Evolutionary conservation across 1,139 yeast species (phyloP), one percentile per base, ranked within the genome.

Genomic region (Yamadazyma sp.): DNA sequence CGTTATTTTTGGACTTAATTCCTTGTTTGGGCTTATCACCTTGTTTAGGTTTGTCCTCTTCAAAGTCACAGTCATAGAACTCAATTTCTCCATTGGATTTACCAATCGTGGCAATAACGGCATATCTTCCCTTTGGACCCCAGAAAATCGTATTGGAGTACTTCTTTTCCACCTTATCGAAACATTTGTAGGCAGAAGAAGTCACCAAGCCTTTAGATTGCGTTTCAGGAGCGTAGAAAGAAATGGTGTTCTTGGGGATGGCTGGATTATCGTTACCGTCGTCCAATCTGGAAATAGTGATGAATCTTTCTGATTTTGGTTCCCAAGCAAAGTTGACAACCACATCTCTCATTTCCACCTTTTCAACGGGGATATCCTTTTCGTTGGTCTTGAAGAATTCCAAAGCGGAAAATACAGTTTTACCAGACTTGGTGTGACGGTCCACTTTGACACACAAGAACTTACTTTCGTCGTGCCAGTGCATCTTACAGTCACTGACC

Each of bases 251-350:
- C 59, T 78, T 79, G 45, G 90, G 81, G 51, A 82, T 73, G 29
- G 92, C 78, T 37, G 85, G 80, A 56, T 85, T 84, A 54, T 74
- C 73, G 46, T 72, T 71, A 45, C 81, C 80, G 50, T 70, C 76
- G 47, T 77, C 82, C 47, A 80, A 76, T 50, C 80, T 70, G 24
- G 95, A 81, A 53, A 92, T 82, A 38, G 85, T 78, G 44, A 86
- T 81, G 53, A 92, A 90, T 60, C 96, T 78, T 58, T 87, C 92
- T 22, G 94, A 83, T 52, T 75, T 79, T 54, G 98, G 97, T 68
- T 94, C 98, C 97, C 97, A 94, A 40, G 89, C 90, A 65, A 94
- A 86, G 61, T 84, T 85, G 44, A 86, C 68, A 35, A 89, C 90
- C 43, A 87, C 84, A 48, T 94, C 97, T 67, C 88, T 88, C 57